These are phyloP conservation scores for Melampsora americana DNA, from an alignment of 1,284 basidiomycete species.

Conservation along the genomic window DNA sequence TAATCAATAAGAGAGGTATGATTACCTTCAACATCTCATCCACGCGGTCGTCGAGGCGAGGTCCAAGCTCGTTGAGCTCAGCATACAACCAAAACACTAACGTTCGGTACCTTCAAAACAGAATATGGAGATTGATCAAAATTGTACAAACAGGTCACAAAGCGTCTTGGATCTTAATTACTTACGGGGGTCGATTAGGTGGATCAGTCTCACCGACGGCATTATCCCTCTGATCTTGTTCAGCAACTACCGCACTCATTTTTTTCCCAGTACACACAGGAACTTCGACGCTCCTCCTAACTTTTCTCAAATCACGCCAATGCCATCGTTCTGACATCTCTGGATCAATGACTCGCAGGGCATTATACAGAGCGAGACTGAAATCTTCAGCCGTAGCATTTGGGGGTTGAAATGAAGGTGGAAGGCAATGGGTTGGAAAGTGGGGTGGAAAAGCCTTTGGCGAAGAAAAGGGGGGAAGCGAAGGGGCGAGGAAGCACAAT, in stretches of 20 bases:
- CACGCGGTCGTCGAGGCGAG: conserved; percentile 73
- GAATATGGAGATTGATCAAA: neutral
- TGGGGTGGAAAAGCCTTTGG: conserved; percentile 33
- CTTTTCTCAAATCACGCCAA: conserved; percentile 88
- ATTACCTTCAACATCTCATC: conserved; percentile 82
- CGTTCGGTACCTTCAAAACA: conserved; percentile 59
- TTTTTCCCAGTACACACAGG: conserved; percentile 69
- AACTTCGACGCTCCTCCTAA: conserved; percentile 73
- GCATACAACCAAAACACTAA: conserved; percentile 91
- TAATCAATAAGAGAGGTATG: conserved; percentile 1
- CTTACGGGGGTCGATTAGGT: neutral
- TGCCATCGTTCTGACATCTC: conserved; percentile 82
- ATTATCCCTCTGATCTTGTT: conserved; percentile 58
- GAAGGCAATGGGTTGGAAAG: conserved; percentile 18
- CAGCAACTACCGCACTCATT: conserved; percentile 66
- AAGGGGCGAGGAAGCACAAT: conserved; percentile 22
- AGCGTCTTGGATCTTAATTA: neutral
- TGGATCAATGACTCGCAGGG: conserved; percentile 72
- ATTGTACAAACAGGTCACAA: neutral
- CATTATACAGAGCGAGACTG: conserved; percentile 64
- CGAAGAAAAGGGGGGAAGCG: conserved; percentile 33
- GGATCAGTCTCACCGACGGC: neutral
- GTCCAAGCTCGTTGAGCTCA: conserved; percentile 64
- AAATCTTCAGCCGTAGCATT: conserved; percentile 56
- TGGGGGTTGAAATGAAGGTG: conserved; percentile 49